Evolutionary conservation across 768 basidiomycete species (phyloP), one percentile per base, ranked within the genome.

Genomic region (Mycena rebaudengoi): DNA sequence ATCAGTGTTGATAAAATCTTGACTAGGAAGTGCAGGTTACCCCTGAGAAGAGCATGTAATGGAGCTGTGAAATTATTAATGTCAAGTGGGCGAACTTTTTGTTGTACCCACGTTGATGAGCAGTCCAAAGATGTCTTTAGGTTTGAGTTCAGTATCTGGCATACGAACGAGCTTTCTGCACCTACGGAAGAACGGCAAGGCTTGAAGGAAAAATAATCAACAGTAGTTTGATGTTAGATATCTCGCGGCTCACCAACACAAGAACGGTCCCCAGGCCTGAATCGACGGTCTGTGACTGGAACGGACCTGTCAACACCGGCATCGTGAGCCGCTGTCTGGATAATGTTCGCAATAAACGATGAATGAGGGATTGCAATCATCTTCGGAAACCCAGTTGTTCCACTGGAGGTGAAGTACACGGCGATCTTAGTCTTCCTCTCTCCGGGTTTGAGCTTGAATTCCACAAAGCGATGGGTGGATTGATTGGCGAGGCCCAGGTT

Each of bases 361-460:
- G 32, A 21, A 20, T 59, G 64, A 7, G 53, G 40, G 14, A 56
- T 39, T 7, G 48, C 30, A 52, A 67, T 21, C 40, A 81, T 79
- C 77, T 86, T 84, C 0, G 86, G 85, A 52, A 70, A 75, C 0
- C 86, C 85, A 2, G 85, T 86, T 1, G 86, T 86, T 39, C 85
- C 86, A 20, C 83, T 84, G 0, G 85, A 86, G 60, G 85, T 84
- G 64, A 76, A 79, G n/a, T 83, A 70, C 50, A 86, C 75, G 2
- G 85, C 86, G 25, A 84, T 61, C 70, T 83, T 86, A 16, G 73
- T 80, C 71, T 77, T 86, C 14, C 74, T 85, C 69, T 86, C 85
- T 2, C 81, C 82, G 0, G 79, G 76, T 16, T 54, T 67, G 28
- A 86, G 71, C 10, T 64, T 72, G 25, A 78, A 74, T 66, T 86